These are phyloP conservation scores for Nicotiana obtusifolia DNA, from an alignment of 257 asterid species.

Conservation along the genomic window DNA sequence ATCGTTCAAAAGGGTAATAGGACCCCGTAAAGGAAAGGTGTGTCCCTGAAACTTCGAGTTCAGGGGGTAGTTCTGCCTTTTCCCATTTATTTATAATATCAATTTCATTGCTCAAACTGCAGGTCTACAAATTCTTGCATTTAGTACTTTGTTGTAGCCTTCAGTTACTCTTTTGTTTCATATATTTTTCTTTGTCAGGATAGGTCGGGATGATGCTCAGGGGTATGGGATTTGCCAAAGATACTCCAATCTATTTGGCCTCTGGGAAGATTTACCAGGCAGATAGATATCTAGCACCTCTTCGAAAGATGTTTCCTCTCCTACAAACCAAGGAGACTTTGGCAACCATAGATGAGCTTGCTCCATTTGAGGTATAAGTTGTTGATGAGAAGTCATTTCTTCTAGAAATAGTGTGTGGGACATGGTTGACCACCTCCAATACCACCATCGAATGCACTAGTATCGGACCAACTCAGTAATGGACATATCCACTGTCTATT, in stretches of 20 bases:
- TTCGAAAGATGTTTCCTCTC: slow-evolving; percentile 70
- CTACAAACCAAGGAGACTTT: slow-evolving; percentile 72
- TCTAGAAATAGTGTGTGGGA: not conserved
- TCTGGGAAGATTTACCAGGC: slow-evolving; percentile 70
- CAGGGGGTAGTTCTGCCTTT: not conserved
- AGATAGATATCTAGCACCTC: slow-evolving; percentile 57
- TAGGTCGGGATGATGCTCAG: slow-evolving; percentile 95
- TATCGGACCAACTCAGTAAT: not conserved
- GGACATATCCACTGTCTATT: not conserved
- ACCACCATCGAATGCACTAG: not conserved
- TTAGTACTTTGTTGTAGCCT: not conserved
- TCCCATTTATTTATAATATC: not conserved
- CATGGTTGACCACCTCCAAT: not conserved
- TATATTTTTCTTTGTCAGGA: slow-evolving; percentile 64
- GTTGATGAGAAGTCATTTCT: not conserved
- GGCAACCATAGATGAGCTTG: slow-evolving; percentile 65
- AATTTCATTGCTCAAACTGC: not conserved
- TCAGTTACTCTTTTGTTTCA: slow-evolving; percentile 28
- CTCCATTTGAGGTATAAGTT: slow-evolving; percentile 48
- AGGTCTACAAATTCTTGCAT: not conserved
- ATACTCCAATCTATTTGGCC: slow-evolving; percentile 72
- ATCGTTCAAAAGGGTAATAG: too few relatives aligned
- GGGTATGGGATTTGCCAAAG: slow-evolving; percentile 87
- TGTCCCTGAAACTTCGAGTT: too few relatives aligned
- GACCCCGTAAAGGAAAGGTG: too few relatives aligned